Evolutionary conservation across 306 rosid genomes (phyloP), one percentile per base, ranked within the genome.

Genomic region (Dicorynia guianensis): DNA sequence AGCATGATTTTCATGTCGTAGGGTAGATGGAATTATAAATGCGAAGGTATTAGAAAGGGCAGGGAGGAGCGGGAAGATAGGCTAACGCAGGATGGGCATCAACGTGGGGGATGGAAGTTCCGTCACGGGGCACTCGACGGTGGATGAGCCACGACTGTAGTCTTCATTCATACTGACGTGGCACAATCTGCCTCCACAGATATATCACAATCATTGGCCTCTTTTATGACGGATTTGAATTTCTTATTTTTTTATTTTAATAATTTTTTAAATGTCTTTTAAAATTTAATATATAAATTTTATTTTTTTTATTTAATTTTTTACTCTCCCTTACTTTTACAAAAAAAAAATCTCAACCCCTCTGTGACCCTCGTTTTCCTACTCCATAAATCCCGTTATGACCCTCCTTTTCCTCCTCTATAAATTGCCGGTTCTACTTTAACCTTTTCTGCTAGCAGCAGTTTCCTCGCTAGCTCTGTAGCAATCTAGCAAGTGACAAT

Each of bases 121-220:
- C 79, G 49, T 65, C 39, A 74, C 39, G 59, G 64, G 62, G 47
- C 54, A 25, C 33, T 77, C 74, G 92, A 86, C 87, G 52, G 46
- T 74, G 69, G 83, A 61, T 60, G 71, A 15, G 97, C 96, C 97
- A 92, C 97, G 93, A 84, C 11, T 64, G 69, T 61, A n/a, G 48
- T 47, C 7, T 76, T 59, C 7, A 9, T 3, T 30, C 0, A 4
- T 0, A 1, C 64, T 33, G 6, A 71, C 96, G 98, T 95, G 98
- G 96, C 92, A n/a, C 54, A 44, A 76, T 75, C 85, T 52, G 4
- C 33, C 33, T 77, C 97, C 97, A 68, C 81, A 80, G 5, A 67
- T n/a, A n/a, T 5, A 12, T 75, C 70, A 0, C 0, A 46, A 11
- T 76, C 76, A 68, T 1, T 5, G 4, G 49, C 48, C 82, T 69